Base-by-base conservation (phyloP, 2,329 filamentous ascomycete genomes). In the Pyrenochaeta sp. region DNA sequence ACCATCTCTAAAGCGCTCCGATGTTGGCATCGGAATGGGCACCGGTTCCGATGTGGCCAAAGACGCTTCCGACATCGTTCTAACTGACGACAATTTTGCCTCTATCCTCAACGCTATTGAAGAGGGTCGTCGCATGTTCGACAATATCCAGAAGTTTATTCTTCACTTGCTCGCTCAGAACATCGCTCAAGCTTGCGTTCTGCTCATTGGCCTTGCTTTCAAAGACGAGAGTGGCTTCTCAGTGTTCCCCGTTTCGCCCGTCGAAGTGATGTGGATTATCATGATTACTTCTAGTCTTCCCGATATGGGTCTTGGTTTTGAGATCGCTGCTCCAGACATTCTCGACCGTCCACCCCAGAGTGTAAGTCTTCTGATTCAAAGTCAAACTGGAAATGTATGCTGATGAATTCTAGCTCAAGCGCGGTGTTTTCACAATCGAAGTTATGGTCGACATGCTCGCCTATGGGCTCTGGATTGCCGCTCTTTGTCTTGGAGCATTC, bases 21-120 rank as follows among this genome's bases (percentile, higher is more conserved):
- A 82, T 56, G 78, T 81, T 12, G 80, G 80, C 59, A 79, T 81
- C 34, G 79, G 79, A 22, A 81, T 81, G 79, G 79, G 79, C 43
- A 77, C 78, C 34, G 80, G 79, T 37, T 78, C 75, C 25, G 80
- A 82, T 57, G 79, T 82, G 25, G 77, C 77, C 49, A 80, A 80
- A 57, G 79, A 79, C 36, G 79, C 80, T 2, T 77, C 78, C 5
- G 78, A 80, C 45, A 81, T 82, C 66, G 78, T 81, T 36, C 66
- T 81, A 30, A 80, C 78, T 1, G 80, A 81, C 37, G 78, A 81
- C 62, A 80, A 80, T 61, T 81, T 82, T 50, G 78, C 79, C 8
- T 79, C 77, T 22, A 81, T 81, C 46, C 76, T 81, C 36, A 78
- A 78, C 50, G 79, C 79, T 19, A 80, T 82, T 52, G 77, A 79